Evolutionary conservation across 225 moss, liverwort and hornwort species (phyloP).

Genomic region (Thuidium tamariscinum): DNA sequence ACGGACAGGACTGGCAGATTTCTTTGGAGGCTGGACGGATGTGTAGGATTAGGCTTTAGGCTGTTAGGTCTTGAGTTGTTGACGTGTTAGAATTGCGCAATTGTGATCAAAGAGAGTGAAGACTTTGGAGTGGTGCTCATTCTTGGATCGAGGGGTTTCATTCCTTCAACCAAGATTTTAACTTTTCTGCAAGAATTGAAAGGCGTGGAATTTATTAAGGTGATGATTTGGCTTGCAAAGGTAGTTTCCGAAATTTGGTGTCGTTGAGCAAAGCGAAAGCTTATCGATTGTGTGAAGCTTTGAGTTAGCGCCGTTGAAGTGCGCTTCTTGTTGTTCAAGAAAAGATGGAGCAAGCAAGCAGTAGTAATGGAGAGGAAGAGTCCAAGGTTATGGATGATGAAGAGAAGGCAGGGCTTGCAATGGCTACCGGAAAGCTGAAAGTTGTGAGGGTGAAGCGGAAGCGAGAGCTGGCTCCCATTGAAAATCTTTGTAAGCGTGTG

Average conservation of each 20-base stretch:
- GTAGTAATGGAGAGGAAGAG: neutral
- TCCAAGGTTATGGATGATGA: neutral
- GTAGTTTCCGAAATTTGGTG: neutral
- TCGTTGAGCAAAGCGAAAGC: neutral
- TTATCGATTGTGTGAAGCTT: neutral
- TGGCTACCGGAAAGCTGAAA: slow-evolving; percentile 16
- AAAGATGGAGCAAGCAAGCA: slow-evolving; percentile 21
- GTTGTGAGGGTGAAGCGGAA: slow-evolving; percentile 51
- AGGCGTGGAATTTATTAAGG: too few relatives aligned
- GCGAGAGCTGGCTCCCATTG: slow-evolving; percentile 41
- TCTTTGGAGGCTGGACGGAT: too few relatives aligned
- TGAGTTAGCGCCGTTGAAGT: neutral
- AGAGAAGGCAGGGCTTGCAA: neutral
- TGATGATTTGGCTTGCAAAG: too few relatives aligned
- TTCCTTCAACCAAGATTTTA: too few relatives aligned
- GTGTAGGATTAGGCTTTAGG: too few relatives aligned
- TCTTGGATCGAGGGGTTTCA: too few relatives aligned
- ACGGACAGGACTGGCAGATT: too few relatives aligned
- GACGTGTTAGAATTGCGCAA: too few relatives aligned
- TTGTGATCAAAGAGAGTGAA: too few relatives aligned
- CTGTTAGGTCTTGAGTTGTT: too few relatives aligned
- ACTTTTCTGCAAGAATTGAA: too few relatives aligned
- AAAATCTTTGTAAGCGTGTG: slow-evolving; percentile 30
- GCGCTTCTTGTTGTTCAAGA: neutral
- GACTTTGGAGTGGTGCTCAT: too few relatives aligned